These are phyloP conservation scores for Zasmidium citrigriseum DNA, from an alignment of 2,329 filamentous ascomycete species.

Conservation along the genomic window DNA sequence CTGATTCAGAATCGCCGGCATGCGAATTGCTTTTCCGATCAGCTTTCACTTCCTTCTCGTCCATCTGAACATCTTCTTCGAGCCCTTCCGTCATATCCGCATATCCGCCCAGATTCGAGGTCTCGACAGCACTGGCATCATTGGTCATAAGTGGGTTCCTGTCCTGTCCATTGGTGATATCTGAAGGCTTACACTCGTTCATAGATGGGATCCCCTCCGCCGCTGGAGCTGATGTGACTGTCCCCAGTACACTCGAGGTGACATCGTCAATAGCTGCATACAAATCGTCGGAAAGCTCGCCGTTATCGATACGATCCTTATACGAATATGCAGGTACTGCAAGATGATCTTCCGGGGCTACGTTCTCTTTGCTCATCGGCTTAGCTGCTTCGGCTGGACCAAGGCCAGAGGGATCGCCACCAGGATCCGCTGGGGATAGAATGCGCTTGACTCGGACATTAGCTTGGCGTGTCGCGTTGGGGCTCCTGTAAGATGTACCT, in stretches of 20 bases:
- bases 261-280: conserved; percentile 21
- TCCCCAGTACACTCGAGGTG: conserved; percentile 16
- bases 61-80: conserved; percentile 3
- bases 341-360: neutral
- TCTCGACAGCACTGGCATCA: conserved; percentile 9
- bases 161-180: neutral
- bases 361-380: neutral
- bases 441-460: conserved; percentile 3
- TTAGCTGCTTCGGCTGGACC: neutral
- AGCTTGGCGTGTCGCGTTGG: neutral
- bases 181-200: conserved; percentile 23
- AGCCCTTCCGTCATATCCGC: conserved; percentile 1
- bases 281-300: conserved; percentile 12
- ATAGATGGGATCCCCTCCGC: conserved; percentile 1
- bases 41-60: too few species aligned
- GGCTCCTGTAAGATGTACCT: conserved; percentile 1
- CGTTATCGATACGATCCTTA: conserved; percentile 1
- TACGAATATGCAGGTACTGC: neutral
- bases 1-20: too few species aligned
- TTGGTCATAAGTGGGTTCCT: conserved; percentile 16
- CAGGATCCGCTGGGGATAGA: neutral
- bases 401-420: neutral
- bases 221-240: conserved; percentile 9
- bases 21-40: too few species aligned
- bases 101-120: conserved; percentile 2